phyloP scores from a whole-genome alignment of 257 asterid genomes.

The Plectranthus barbatus region DNA sequence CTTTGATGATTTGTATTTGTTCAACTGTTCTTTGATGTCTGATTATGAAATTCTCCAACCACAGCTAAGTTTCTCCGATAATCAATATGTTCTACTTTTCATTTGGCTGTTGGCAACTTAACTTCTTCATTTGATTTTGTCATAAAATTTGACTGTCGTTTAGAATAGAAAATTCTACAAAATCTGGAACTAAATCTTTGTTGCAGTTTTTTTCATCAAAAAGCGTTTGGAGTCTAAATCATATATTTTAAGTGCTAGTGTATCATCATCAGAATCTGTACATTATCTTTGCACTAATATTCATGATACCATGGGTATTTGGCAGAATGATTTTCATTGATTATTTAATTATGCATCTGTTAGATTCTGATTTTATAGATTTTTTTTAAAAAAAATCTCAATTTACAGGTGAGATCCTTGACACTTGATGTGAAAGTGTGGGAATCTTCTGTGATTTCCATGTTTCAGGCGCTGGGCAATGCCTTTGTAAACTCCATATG shows the following conservation, averaged over 20 bases:
- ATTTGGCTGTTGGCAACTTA: background rate
- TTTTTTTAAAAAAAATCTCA: too few relatives aligned
- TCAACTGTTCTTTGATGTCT: background rate
- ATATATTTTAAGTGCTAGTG: background rate
- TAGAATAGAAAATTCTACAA: too few relatives aligned
- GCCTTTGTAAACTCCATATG: constrained; percentile 73
- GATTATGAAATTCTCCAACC: background rate
- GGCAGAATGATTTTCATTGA: background rate
- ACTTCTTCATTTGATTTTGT: background rate
- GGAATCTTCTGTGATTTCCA: constrained; percentile 70
- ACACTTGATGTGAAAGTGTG: constrained; percentile 85
- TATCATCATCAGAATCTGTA: background rate
- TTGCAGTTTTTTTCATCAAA: too few relatives aligned
- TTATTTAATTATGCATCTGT: background rate
- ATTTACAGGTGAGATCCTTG: constrained; percentile 74
- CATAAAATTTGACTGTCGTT: too few relatives aligned
- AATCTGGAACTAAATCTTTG: too few relatives aligned
- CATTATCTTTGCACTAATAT: background rate
- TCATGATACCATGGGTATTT: background rate
- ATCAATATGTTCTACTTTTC: background rate
- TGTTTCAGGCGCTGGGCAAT: constrained; percentile 83
- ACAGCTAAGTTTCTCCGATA: background rate
- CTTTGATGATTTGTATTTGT: background rate
- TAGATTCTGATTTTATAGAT: constrained; percentile 8
- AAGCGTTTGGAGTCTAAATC: background rate